These are phyloP conservation scores for Fraxinus quadrangulata DNA, from an alignment of 257 asterid genomes.

Conservation along the genomic window DNA sequence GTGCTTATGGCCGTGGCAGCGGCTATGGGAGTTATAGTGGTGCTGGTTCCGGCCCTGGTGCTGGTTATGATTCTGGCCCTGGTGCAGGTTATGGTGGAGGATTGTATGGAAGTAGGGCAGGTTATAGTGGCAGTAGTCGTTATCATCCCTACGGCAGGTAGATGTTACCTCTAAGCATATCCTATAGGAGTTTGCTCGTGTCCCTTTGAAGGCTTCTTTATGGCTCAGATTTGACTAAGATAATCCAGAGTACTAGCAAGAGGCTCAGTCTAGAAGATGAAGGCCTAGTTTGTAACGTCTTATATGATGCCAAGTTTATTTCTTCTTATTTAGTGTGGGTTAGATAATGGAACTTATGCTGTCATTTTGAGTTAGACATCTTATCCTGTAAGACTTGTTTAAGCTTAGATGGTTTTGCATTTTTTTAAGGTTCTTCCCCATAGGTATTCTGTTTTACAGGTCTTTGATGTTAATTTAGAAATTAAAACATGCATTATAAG, in stretches of 20 bases:
- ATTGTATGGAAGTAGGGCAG: slow-evolving; percentile 88
- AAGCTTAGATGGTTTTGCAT: slow-evolving; percentile 31
- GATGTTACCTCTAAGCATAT: slow-evolving; percentile 55
- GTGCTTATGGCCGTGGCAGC: slow-evolving; percentile 81
- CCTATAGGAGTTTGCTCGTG: slow-evolving; percentile 60
- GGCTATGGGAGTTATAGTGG: slow-evolving; percentile 46
- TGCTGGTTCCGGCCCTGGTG: slow-evolving; percentile 32
- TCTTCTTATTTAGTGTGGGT: neutral
- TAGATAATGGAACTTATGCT: slow-evolving; percentile 30
- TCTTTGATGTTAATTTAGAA: slow-evolving; percentile 1
- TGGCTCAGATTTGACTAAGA: slow-evolving; percentile 55
- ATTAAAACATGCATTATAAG: slow-evolving; percentile 9
- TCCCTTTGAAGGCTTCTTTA: slow-evolving; percentile 58
- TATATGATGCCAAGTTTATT: slow-evolving; percentile 27
- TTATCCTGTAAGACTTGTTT: slow-evolving; percentile 35
- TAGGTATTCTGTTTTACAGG: slow-evolving; percentile 17
- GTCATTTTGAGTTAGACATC: slow-evolving; percentile 40
- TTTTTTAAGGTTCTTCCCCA: slow-evolving; percentile 13
- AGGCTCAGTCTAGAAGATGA: slow-evolving; percentile 55
- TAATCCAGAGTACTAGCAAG: slow-evolving; percentile 59
- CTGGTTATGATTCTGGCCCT: slow-evolving; percentile 71
- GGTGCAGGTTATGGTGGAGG: slow-evolving; percentile 66
- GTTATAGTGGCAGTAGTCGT: slow-evolving; percentile 89
- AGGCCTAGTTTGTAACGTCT: slow-evolving; percentile 37
- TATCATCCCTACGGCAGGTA: slow-evolving; percentile 94